Evolutionary conservation across 192 early-diverging fungal genomes (phyloP).

Genomic region (Gigaspora rosea): DNA sequence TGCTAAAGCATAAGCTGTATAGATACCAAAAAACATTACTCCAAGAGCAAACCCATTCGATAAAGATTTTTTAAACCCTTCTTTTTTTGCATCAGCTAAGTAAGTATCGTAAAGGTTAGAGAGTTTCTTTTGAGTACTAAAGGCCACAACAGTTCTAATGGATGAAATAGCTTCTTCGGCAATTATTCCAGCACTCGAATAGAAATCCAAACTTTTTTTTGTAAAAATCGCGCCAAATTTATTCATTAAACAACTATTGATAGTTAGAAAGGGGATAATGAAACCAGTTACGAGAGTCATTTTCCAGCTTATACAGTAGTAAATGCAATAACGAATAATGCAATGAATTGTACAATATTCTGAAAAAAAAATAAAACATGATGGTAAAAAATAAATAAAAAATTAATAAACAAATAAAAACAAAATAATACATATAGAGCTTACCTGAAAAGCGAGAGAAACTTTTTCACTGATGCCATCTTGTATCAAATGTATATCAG

Average conservation of each 20-base stretch:
- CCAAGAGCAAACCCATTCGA: conserved; percentile 64
- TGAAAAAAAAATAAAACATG: conserved; percentile 57
- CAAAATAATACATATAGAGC: too few relatives aligned
- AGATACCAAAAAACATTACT: conserved; percentile 67
- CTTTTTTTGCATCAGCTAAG: conserved; percentile 46
- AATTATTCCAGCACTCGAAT: conserved; percentile 80
- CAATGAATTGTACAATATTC: conserved; percentile 62
- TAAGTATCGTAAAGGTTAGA: conserved; percentile 46
- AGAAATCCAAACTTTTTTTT: conserved; percentile 57
- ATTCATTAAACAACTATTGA: conserved; percentile 36
- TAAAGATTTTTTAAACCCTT: conserved; percentile 57
- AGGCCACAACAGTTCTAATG: conserved; percentile 87
- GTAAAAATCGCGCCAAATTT: conserved; percentile 51
- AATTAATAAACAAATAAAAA: too few relatives aligned
- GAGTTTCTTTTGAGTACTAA: conserved; percentile 74
- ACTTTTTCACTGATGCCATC: conserved; percentile 85
- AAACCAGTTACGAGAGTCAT: background rate
- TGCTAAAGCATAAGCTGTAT: conserved; percentile 38
- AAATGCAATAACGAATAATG: conserved; percentile 76
- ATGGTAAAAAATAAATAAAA: too few relatives aligned
- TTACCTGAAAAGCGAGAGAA: background rate
- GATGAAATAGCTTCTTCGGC: conserved; percentile 81
- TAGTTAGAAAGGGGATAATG: conserved; percentile 38
- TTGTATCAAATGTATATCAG: conserved; percentile 80
- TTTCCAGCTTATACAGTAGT: conserved; percentile 55